These are phyloP conservation scores for Geopyxis carbonaria DNA, from an alignment of 495 filamentous ascomycete genomes.

Conservation along the genomic window DNA sequence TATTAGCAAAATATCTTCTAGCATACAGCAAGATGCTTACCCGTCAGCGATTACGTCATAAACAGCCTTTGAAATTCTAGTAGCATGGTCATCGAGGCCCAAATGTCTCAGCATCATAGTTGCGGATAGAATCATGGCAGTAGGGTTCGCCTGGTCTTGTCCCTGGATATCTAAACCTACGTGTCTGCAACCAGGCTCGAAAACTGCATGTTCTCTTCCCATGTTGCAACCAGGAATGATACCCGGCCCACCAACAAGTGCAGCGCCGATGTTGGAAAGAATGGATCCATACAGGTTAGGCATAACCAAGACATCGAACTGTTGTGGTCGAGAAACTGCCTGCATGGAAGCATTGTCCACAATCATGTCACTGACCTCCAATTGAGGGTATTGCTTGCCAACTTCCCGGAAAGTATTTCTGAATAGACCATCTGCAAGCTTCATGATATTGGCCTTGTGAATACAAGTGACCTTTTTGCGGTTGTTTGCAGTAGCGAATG, in stretches of 20 bases:
- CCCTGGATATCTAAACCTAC: conserved; percentile 98
- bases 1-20: conserved; percentile 21
- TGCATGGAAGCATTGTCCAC: conserved; percentile 99
- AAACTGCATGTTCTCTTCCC: conserved; percentile 94
- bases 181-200: conserved; percentile 96
- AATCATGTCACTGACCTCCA: conserved; percentile 96
- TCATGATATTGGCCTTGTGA: conserved; percentile 99
- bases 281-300: conserved; percentile 98
- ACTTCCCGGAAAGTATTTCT: conserved; percentile 87
- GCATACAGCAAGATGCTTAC: conserved; percentile 33
- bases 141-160: conserved; percentile 97
- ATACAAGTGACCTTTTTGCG: conserved; percentile 97
- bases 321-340: conserved; percentile 83
- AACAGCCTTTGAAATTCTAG: conserved; percentile 91
- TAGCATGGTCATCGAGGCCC: conserved; percentile 91
- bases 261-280: conserved; percentile 94
- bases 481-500: conserved; percentile 94
- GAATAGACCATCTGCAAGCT: conserved; percentile 96
- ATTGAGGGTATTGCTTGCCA: conserved; percentile 78
- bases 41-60: conserved; percentile 91
- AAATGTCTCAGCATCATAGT: conserved; percentile 94
- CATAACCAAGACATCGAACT: conserved; percentile 99
- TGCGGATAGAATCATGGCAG: conserved; percentile 81
- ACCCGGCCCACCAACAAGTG: conserved; percentile 93
- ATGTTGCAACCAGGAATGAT: conserved; percentile 98